Evolutionary conservation across 139 green algal species (phyloP).

Genomic region (Chlorella sp.): DNA sequence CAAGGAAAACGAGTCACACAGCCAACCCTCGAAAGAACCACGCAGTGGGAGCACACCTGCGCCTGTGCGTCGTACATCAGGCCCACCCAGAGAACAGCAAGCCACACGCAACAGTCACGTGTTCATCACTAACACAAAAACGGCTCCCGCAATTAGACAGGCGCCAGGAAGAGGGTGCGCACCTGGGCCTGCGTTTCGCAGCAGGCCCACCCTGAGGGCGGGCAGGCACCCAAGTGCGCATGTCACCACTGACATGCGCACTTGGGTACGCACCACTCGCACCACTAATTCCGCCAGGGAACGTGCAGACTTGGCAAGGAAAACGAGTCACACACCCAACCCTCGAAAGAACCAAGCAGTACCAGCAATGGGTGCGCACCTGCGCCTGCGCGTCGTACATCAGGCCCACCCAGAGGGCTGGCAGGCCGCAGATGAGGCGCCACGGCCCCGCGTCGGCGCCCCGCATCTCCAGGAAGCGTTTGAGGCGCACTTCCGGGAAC

Average conservation of each 20-base stretch:
- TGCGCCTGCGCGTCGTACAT: constrained; percentile 83
- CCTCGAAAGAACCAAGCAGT: too few relatives aligned
- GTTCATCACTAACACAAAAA: too few relatives aligned
- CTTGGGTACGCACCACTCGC: too few relatives aligned
- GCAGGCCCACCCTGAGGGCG: constrained; percentile 93
- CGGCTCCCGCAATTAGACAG: too few relatives aligned
- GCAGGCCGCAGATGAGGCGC: constrained; percentile 92
- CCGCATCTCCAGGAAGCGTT: constrained; percentile 98
- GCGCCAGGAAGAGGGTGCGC: not conserved
- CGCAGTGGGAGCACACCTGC: not conserved
- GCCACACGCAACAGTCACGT: too few relatives aligned
- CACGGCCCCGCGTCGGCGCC: constrained; percentile 95
- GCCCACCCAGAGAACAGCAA: constrained; percentile 95
- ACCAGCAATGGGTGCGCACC: not conserved
- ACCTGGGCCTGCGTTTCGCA: constrained; percentile 66
- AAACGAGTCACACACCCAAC: too few relatives aligned
- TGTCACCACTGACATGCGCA: too few relatives aligned
- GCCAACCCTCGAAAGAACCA: too few relatives aligned
- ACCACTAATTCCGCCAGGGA: not conserved
- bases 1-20: not conserved
- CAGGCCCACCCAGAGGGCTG: constrained; percentile 94
- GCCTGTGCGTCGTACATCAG: constrained; percentile 88
- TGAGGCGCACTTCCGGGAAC: constrained; percentile 97
- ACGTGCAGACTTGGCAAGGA: not conserved
- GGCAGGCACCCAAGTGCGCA: too few relatives aligned